Percentiles rank a stretch among this genome's conserved stretches.
Evolutionary conservation across 2,329 filamentous ascomycete species (phyloP).

Genomic region (Plectosphaerella cucumerina): DNA sequence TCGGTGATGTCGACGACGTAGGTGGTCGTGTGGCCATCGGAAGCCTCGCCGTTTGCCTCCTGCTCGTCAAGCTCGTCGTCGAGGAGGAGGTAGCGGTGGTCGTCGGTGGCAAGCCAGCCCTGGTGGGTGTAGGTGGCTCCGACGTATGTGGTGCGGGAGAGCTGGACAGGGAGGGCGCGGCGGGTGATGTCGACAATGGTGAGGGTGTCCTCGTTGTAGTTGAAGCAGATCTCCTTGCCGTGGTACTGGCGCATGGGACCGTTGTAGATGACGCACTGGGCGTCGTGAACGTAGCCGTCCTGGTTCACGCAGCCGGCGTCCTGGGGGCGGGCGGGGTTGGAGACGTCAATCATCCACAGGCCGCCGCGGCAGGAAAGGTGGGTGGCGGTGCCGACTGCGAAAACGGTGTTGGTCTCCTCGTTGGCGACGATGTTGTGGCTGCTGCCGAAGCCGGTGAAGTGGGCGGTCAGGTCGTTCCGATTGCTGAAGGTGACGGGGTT

Average conservation of each 20-base stretch:
- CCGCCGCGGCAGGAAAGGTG: constrained; percentile 39
- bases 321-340: constrained; percentile 44
- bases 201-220: constrained; percentile 35
- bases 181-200: constrained; percentile 36
- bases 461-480: constrained; percentile 27
- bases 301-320: constrained; percentile 42
- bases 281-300: constrained; percentile 49
- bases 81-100: constrained; percentile 32
- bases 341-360: constrained; percentile 51
- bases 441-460: constrained; percentile 33
- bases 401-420: constrained; percentile 39
- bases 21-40: constrained; percentile 33
- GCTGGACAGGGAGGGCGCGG: constrained; percentile 30
- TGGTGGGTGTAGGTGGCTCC: constrained; percentile 48
- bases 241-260: constrained; percentile 40
- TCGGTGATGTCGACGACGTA: constrained; percentile 44
- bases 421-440: constrained; percentile 50
- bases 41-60: background rate
- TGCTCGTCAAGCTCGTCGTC: constrained; percentile 29
- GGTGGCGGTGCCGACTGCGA: constrained; percentile 36
- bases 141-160: constrained; percentile 42
- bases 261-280: constrained; percentile 48
- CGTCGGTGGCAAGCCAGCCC: constrained; percentile 35
- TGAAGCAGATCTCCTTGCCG: constrained; percentile 24
- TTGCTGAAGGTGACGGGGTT: constrained; percentile 7